phyloP scores from a whole-genome alignment of 441 rosid species.

The Populus tomentosa region DNA sequence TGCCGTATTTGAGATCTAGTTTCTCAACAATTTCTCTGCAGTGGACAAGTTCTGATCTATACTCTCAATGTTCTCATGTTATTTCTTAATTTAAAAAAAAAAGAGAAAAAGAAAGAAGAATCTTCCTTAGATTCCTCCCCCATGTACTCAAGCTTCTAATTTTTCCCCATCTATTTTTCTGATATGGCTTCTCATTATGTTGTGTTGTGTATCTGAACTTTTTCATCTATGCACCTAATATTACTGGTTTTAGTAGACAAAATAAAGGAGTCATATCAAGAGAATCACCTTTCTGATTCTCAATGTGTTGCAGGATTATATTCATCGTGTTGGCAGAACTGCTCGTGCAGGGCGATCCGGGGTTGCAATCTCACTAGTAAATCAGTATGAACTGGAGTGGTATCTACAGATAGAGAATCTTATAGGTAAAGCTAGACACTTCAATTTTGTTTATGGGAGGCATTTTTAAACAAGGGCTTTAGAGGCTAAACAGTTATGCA shows the following conservation, averaged over 20 bases:
- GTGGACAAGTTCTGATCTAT: no score
- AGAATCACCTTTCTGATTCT: background rate
- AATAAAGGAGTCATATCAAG: background rate
- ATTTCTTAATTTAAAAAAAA: background rate
- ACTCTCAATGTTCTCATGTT: background rate
- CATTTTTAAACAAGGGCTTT: background rate
- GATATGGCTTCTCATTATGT: background rate
- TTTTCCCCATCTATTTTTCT: background rate
- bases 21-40: no score
- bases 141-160: background rate
- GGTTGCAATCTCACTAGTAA: constrained; percentile 84
- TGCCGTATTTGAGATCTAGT: no score
- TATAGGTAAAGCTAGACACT: constrained; percentile 45
- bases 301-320: constrained; percentile 59
- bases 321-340: constrained; percentile 98
- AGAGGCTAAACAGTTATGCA: constrained; percentile 4
- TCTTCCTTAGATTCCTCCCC: background rate
- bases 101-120: no score
- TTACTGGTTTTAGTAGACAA: background rate
- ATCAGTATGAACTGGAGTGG: constrained; percentile 95
- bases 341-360: constrained; percentile 99
- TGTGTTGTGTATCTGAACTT: background rate
- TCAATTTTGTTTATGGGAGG: background rate
- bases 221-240: background rate
- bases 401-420: constrained; percentile 88